Base-by-base conservation (phyloP, 202 grass and related monocot species). In the Musa balbisiana region DNA sequence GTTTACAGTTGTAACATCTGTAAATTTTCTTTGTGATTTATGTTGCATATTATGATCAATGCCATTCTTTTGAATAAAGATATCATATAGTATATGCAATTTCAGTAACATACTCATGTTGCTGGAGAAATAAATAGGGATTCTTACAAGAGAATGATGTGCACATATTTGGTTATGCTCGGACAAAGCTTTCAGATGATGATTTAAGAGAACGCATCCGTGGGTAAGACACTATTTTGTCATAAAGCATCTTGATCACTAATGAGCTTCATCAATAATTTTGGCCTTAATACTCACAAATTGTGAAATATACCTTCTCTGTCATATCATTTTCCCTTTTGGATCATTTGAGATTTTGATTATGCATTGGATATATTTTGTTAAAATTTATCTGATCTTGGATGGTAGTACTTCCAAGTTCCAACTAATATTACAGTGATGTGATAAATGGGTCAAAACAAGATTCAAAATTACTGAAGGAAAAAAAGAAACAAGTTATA, bases 81-180 rank as follows among this genome's bases (percentile, higher is more conserved):
- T 20, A 23, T 66, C 8, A 0, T 10, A 3, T 25, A 13, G 3
- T 66, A 66, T 20, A 66, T 66, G 63, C 63, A 11, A 20, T 73
- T 43, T 23, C 19, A 21, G 14, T 72, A 43, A 75, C 55, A 11
- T 73, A 56, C 66, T 71, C n/a, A 67, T 55, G 49, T 74, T 65
- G 23, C 20, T 11, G 69, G 49, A 67, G 75, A 82, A 22, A 54
- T 67, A 80, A 43, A 49, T 75, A 99, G 96, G 89, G 91, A 71
- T 99, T 99, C 73, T 62, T 99, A 71, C 87, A 92, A 79, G 78
- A 89, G 29, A 83, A 83, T 67, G 91, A 95, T 73, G 87, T 99
- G 52, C 89, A 88, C 83, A 99, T 99, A 80, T 90, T 99, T 87
- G 96, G 96, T 54, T 99, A 99, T 77, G 96, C 96, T 19, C 84